A percentile compares a stretch with the other conserved stretches of the same genome.
These are phyloP conservation scores for Pezicula carpinea DNA, from an alignment of 2,329 filamentous ascomycete genomes.

Conservation along the genomic window DNA sequence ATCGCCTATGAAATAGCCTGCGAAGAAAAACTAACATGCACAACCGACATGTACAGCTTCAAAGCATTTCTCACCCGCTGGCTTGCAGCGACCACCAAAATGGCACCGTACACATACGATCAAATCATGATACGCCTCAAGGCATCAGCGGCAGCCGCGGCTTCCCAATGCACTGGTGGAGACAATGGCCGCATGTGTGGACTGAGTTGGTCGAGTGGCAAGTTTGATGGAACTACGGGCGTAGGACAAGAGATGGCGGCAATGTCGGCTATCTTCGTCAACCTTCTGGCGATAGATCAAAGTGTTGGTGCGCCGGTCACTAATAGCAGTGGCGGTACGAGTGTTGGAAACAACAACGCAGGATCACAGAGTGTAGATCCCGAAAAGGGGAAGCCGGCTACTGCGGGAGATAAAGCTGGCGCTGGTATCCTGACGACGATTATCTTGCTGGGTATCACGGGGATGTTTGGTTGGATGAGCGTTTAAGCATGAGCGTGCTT, in stretches of 20 bases:
- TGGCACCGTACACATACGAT: conserved; percentile 50
- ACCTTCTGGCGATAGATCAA: conserved; percentile 33
- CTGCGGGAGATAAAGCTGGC: conserved; percentile 32
- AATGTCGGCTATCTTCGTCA: conserved; percentile 49
- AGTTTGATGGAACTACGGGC: conserved; percentile 35
- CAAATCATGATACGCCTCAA: conserved; percentile 45
- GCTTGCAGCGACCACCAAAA: conserved; percentile 50
- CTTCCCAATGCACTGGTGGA: conserved; percentile 47
- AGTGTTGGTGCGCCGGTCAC: conserved; percentile 35
- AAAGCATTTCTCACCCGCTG: conserved; percentile 62
- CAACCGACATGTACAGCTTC: conserved; percentile 61
- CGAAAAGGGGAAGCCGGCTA: conserved; percentile 17
- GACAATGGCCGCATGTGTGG: conserved; percentile 38
- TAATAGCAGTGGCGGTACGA: conserved; percentile 45
- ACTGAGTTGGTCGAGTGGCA: conserved; percentile 32
- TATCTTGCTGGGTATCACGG: conserved; percentile 21
- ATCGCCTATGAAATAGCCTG: conserved; percentile 59
- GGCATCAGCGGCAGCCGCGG: conserved; percentile 49
- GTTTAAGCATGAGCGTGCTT: conserved; percentile 7
- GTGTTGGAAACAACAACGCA: conserved; percentile 34
- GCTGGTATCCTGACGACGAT: conserved; percentile 37
- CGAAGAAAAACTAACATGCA: conserved; percentile 48
- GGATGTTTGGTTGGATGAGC: conserved; percentile 33
- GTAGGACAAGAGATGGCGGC: conserved; percentile 51
- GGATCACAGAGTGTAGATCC: conserved; percentile 5